A percentile compares a stretch with the other conserved stretches of the same genome.
Conservation (phyloP, 495 filamentous ascomycete species). For the Saxophila tyrrhenica region DNA sequence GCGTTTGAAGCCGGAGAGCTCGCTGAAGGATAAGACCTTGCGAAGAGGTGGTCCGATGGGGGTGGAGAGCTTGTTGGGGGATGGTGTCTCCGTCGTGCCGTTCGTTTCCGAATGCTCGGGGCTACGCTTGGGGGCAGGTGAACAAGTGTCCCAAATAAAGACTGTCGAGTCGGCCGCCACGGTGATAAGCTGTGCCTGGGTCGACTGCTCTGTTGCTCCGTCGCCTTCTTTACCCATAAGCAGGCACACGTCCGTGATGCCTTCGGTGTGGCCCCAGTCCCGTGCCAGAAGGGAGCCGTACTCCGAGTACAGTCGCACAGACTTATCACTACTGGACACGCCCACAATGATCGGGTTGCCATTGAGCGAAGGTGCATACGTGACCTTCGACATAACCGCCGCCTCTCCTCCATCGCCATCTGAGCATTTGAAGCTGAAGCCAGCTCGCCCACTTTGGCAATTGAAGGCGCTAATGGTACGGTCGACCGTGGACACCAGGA, state of each 20-base stretch:
- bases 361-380: conserved; percentile 28
- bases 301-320: conserved; percentile 78
- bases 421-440: conserved; percentile 65
- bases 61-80: not conserved
- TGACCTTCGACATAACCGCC: conserved; percentile 69
- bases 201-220: conserved; percentile 1
- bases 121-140: not conserved
- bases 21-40: conserved; percentile 29
- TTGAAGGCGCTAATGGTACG: conserved; percentile 69
- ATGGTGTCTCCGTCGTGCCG: not conserved
- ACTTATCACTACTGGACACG: conserved; percentile 87
- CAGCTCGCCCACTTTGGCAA: conserved; percentile 54
- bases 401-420: conserved; percentile 70
- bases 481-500: conserved; percentile 72
- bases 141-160: conserved; percentile 28
- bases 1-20: conserved; percentile 28
- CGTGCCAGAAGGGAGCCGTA: conserved; percentile 65
- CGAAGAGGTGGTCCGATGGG: conserved; percentile 25
- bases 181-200: conserved; percentile 22
- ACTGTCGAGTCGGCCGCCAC: conserved; percentile 33
- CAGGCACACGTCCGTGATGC: conserved; percentile 71
- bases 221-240: conserved; percentile 25
- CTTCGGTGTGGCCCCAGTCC: conserved; percentile 90
- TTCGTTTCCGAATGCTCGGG: not conserved
- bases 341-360: conserved; percentile 55